Percentiles rank a stretch among this genome's conserved stretches.
phyloP scores from a whole-genome alignment of 768 basidiomycete genomes.

The Pulveroboletus sp. region DNA sequence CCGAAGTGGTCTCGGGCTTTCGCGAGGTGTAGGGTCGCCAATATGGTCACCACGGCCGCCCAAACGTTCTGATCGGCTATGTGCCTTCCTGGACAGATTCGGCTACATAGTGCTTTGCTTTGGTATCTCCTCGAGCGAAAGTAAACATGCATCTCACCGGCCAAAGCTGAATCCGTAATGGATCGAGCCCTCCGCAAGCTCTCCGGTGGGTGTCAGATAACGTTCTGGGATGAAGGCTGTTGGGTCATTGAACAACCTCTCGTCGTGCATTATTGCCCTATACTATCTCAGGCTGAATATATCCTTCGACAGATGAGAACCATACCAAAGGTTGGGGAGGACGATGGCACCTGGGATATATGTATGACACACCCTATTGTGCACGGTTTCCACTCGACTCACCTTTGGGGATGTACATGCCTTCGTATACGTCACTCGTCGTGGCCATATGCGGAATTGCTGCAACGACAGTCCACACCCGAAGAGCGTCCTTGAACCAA shows the following conservation, averaged over 20 bases:
- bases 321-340: slow-evolving; percentile 25
- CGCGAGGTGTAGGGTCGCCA: slow-evolving; percentile 28
- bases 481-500: neutral
- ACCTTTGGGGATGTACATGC: slow-evolving; percentile 31
- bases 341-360: slow-evolving; percentile 18
- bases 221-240: slow-evolving; percentile 53
- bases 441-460: slow-evolving; percentile 22
- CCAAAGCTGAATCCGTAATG: slow-evolving; percentile 22
- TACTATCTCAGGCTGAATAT: neutral
- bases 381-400: neutral
- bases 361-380: neutral
- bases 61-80: slow-evolving; percentile 33
- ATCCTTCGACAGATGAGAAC: neutral
- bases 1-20: slow-evolving; percentile 29
- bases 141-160: slow-evolving; percentile 14
- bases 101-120: slow-evolving; percentile 13
- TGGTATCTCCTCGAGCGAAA: neutral
- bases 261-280: slow-evolving; percentile 50
- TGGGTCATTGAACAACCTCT: slow-evolving; percentile 47
- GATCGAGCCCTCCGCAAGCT: slow-evolving; percentile 3
- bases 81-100: slow-evolving; percentile 33
- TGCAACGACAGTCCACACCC: neutral
- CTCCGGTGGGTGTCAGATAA: slow-evolving; percentile 35
- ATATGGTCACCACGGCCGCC: slow-evolving; percentile 28
- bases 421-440: slow-evolving; percentile 23